phyloP scores from a whole-genome alignment of 1,284 basidiomycete species.

The Athelia sp. region DNA sequence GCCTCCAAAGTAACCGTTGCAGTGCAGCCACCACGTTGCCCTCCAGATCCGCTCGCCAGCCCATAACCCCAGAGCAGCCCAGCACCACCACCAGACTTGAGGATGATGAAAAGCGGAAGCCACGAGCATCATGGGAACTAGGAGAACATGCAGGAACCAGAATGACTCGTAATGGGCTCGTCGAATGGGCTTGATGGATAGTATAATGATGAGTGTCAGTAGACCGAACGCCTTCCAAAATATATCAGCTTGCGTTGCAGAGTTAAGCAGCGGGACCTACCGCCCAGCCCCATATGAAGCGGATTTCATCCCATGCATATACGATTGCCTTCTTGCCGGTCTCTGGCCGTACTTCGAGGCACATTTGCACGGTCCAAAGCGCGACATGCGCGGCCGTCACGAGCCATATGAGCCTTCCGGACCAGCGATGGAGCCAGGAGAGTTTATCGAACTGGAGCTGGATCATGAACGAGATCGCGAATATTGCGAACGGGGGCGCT shows the following conservation, averaged over 20 bases:
- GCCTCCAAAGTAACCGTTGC: constrained; percentile 49
- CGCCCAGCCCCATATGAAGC: constrained; percentile 72
- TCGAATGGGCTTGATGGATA: constrained; percentile 63
- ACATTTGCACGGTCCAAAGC: constrained; percentile 75
- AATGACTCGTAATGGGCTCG: constrained; percentile 73
- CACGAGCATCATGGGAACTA: constrained; percentile 60
- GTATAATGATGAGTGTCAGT: constrained; percentile 62
- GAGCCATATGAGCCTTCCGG: constrained; percentile 72
- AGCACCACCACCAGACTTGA: constrained; percentile 66
- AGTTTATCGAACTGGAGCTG: constrained; percentile 79
- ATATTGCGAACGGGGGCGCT: constrained; percentile 75
- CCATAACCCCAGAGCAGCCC: constrained; percentile 64
- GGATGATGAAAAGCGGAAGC: constrained; percentile 68
- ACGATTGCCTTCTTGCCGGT: constrained; percentile 54
- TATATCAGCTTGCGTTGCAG: constrained; percentile 4
- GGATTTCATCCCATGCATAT: constrained; percentile 61
- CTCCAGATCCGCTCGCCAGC: constrained; percentile 59
- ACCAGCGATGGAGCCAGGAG: constrained; percentile 66
- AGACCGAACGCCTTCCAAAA: constrained; percentile 56
- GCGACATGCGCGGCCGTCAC: constrained; percentile 65
- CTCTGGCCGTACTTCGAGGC: constrained; percentile 40
- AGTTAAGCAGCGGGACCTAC: constrained; percentile 36
- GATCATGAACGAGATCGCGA: constrained; percentile 66
- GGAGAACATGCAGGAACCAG: constrained; percentile 66
- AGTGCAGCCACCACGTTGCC: constrained; percentile 53